These are phyloP conservation scores for Kazachstania sp. DNA, from an alignment of 1,139 yeast genomes.

Conservation along the genomic window DNA sequence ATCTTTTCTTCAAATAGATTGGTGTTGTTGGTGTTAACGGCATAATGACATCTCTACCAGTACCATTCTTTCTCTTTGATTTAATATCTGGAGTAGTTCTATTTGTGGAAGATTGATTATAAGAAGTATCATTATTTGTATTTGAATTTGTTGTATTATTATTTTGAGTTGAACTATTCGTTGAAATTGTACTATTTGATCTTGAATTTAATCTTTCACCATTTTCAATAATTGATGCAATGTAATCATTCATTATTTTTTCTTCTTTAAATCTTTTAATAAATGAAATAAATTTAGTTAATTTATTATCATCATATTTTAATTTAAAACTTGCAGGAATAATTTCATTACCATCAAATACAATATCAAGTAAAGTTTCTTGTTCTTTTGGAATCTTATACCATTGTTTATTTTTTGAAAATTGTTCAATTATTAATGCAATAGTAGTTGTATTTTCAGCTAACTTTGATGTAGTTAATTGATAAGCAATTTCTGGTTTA, in stretches of 20 bases:
- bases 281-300: conserved; percentile 1
- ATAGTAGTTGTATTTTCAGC: conserved; percentile 2
- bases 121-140: not conserved
- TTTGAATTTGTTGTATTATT: not conserved
- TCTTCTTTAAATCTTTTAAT: conserved; percentile 3
- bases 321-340: conserved; percentile 13
- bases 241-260: conserved; percentile 3
- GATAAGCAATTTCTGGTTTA: conserved; percentile 8
- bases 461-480: conserved; percentile 2
- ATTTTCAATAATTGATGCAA: not conserved
- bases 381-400: not conserved
- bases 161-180: not conserved
- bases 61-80: not conserved
- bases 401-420: not conserved
- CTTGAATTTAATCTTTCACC: not conserved
- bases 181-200: not conserved
- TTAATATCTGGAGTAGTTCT: not conserved
- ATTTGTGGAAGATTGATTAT: not conserved
- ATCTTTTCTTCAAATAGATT: conserved; percentile 6
- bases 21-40: conserved; percentile 13
- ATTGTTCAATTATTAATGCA: conserved; percentile 1
- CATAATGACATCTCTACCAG: conserved; percentile 1
- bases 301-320: conserved; percentile 9
- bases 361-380: not conserved
- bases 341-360: not conserved